A percentile compares a stretch with the other conserved stretches of the same genome.
These are phyloP conservation scores for Paulinella micropora DNA, from an alignment of 78 protist genomes.

Conservation along the genomic window DNA sequence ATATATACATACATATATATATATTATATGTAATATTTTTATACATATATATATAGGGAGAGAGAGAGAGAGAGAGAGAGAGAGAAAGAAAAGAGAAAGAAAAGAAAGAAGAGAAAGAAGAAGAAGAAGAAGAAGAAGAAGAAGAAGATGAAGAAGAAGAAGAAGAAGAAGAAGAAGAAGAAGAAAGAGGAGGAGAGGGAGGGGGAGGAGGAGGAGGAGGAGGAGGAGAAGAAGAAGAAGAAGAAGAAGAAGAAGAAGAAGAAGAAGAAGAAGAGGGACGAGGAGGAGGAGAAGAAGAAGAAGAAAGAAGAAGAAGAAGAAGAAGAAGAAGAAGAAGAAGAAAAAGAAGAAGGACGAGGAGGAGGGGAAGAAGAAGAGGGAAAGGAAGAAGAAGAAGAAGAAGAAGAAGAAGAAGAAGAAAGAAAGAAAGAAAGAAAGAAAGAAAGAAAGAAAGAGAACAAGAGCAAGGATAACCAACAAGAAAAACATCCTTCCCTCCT, in stretches of 20 bases:
- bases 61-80: too few species aligned
- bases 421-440: not conserved
- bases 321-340: too few species aligned
- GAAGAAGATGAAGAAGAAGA: not conserved
- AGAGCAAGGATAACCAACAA: not conserved
- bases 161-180: not conserved
- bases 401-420: not conserved
- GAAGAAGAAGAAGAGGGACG: not conserved
- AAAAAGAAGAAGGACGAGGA: too few species aligned
- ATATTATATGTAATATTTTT: too few species aligned
- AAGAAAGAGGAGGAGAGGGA: not conserved
- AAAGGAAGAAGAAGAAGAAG: not conserved
- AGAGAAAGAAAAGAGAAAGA: not conserved
- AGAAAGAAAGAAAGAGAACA: too few species aligned
- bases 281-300: not conserved
- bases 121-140: not conserved
- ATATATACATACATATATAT: too few species aligned
- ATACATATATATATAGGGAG: too few species aligned
- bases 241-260: not conserved
- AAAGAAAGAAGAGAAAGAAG: not conserved
- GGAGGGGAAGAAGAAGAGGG: not conserved
- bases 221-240: not conserved
- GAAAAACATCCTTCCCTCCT: not conserved
- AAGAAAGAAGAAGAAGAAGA: not conserved
- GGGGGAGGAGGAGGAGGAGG: not conserved